These are phyloP conservation scores for Leucocoprinus leucothites DNA, from an alignment of 768 basidiomycete genomes.

Conservation along the genomic window DNA sequence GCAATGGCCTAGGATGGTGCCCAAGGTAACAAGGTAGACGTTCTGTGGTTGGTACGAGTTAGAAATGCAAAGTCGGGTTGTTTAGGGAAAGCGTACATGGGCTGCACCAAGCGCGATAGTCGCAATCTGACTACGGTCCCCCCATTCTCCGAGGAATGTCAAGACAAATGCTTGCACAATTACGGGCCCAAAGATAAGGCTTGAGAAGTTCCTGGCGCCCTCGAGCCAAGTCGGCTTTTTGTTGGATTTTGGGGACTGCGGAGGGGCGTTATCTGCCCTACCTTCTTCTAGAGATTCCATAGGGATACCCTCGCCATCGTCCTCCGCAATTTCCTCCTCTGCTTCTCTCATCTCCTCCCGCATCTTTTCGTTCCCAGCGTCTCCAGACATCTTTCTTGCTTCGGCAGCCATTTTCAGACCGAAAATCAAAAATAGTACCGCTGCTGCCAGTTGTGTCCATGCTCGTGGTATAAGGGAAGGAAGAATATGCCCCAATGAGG, in stretches of 20 bases:
- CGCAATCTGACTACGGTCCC: conserved; percentile 95
- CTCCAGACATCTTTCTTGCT: conserved; percentile 68
- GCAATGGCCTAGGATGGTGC: conserved; percentile 86
- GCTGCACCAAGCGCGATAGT: conserved; percentile 95
- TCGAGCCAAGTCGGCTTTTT: conserved; percentile 35
- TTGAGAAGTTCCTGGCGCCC: conserved; percentile 78
- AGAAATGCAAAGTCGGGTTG: not conserved
- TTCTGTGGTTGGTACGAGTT: conserved; percentile 49
- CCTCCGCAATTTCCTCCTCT: conserved; percentile 91
- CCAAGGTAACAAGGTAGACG: conserved; percentile 85
- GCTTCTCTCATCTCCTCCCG: conserved; percentile 94
- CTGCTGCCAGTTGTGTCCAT: conserved; percentile 73
- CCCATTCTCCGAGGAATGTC: conserved; percentile 99
- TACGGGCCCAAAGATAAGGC: conserved; percentile 82
- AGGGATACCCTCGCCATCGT: conserved; percentile 57
- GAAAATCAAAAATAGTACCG: conserved; percentile 85
- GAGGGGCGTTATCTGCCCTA: conserved; percentile 19
- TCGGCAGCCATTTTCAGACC: conserved; percentile 89
- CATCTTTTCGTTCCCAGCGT: conserved; percentile 69
- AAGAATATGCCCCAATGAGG: conserved; percentile 89
- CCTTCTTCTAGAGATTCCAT: conserved; percentile 81
- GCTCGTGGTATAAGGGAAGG: conserved; percentile 72
- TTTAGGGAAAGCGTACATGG: conserved; percentile 54
- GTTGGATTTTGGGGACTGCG: conserved; percentile 17
- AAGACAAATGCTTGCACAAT: conserved; percentile 94